Evolutionary conservation across 2,329 filamentous ascomycete species (phyloP).

Genomic region (Alternaria postmessia): DNA sequence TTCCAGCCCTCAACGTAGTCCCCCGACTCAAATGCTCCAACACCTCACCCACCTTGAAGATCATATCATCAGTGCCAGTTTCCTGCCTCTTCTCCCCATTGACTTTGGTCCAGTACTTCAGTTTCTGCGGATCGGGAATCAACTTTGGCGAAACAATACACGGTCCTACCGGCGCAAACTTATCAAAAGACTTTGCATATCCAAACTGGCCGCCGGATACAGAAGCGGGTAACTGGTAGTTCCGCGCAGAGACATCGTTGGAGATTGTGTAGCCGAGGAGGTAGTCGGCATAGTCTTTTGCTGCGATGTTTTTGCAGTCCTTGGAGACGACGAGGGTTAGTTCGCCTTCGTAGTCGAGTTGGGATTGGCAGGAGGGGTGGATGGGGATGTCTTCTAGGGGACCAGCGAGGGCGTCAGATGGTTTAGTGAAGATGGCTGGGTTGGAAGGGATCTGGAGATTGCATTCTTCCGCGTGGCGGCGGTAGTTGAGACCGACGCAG

Average conservation of each 20-base stretch:
- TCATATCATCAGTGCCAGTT: constrained; percentile 57
- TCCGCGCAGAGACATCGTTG: constrained; percentile 70
- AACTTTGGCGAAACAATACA: constrained; percentile 46
- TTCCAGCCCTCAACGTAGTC: constrained; percentile 58
- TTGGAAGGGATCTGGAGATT: constrained; percentile 42
- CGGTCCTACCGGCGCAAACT: constrained; percentile 56
- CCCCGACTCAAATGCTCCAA: constrained; percentile 56
- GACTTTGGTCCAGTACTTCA: constrained; percentile 51
- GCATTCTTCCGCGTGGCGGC: constrained; percentile 44
- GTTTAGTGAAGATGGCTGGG: constrained; percentile 49
- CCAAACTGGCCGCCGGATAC: constrained; percentile 50
- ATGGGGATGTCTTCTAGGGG: constrained; percentile 43
- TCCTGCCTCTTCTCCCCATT: constrained; percentile 57
- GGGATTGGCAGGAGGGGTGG: constrained; percentile 41
- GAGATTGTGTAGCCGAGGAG: constrained; percentile 70
- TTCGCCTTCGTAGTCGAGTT: constrained; percentile 51
- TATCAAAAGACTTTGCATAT: constrained; percentile 57
- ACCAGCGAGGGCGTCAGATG: constrained; percentile 45
- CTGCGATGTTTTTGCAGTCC: constrained; percentile 52
- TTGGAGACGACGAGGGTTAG: constrained; percentile 46
- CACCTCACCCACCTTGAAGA: constrained; percentile 55
- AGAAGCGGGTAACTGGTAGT: constrained; percentile 55
- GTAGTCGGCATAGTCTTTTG: constrained; percentile 65
- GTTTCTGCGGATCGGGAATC: constrained; percentile 44
- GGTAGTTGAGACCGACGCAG: constrained; percentile 49